Base-by-base conservation (phyloP, 2,329 filamentous ascomycete genomes). In the Iodosphaeria phyllophila region DNA sequence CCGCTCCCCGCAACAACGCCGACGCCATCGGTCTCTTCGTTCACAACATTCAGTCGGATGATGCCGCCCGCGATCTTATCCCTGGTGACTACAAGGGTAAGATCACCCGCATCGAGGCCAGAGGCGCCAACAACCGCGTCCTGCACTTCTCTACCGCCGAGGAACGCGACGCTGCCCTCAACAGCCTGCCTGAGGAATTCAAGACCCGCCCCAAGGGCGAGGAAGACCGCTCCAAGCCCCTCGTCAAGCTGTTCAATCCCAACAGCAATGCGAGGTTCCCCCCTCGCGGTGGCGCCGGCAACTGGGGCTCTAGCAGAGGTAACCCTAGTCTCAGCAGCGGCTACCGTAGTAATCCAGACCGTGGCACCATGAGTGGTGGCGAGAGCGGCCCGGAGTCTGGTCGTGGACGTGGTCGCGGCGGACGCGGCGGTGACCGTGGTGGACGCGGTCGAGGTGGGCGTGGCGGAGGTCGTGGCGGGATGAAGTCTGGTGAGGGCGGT, bases 291-390 rank as follows among this genome's bases (percentile, higher is more conserved):
- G 71, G 71, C 27, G 67, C 70, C 18, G 70, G 69, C 23, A 73
- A 59, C 37, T 75, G 70, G 69, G 72, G 72, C 23, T 64, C 59
- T 41, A 75, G 64, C 47, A 58, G 59, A 35, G 64, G 76, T 4
- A 68, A 70, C 24, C 54, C 56, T 15, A 58, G 60, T 34, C 46
- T 55, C 29, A 77, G 75, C 37, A 82, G 75, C 37, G 82, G 80
- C 30, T 92, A 92, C 55, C 74, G 80, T 38, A 91, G 82, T 42
- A 78, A 76, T 28, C 78, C 72, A 26, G 80, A 79, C 30, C 84
- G 74, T 31, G 72, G 43, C 18, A 26, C 39, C 10, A 35, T 42
- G 32, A 47, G 75, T 43, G 78, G 74, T 37, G 78, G 83, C 34
- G 74, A 79, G 30, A 75, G 72, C 42, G 74, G 70, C 34, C 67